Evolutionary conservation across 257 asterid species (phyloP).

Genomic region (Rubia yunnanensis): DNA sequence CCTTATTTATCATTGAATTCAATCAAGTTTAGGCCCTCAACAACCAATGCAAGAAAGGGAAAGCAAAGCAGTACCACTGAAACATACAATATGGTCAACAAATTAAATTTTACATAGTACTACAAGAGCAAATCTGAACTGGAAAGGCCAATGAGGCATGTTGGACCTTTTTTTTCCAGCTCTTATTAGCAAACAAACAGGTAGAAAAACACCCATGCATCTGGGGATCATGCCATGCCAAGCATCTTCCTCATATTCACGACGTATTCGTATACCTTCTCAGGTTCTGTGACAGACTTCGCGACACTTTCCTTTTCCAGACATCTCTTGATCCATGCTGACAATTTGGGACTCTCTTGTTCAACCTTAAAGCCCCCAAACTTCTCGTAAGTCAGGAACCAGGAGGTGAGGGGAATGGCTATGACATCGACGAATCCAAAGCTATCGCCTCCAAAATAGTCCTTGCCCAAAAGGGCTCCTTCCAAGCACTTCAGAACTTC

Average conservation of each 20-base stretch:
- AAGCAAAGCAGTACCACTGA: conserved; percentile 5
- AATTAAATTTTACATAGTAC: not conserved
- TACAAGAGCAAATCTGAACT: conserved; percentile 3
- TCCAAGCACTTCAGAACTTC: conserved; percentile 52
- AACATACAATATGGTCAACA: conserved; percentile 2
- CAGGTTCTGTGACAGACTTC: conserved; percentile 32
- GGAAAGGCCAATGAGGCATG: not conserved
- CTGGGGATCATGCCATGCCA: conserved; percentile 35
- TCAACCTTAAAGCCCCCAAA: conserved; percentile 56
- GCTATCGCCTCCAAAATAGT: conserved; percentile 51
- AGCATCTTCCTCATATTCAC: conserved; percentile 44
- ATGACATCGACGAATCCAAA: conserved; percentile 54
- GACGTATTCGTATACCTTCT: conserved; percentile 42
- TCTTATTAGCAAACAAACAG: not conserved
- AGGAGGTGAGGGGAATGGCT: conserved; percentile 36
- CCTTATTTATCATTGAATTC: conserved; percentile 1
- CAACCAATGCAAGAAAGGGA: conserved; percentile 6
- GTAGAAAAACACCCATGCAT: not conserved
- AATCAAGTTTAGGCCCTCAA: not conserved
- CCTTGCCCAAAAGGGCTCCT: conserved; percentile 53
- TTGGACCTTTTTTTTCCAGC: conserved; percentile 4
- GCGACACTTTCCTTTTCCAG: conserved; percentile 49
- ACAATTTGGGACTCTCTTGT: conserved; percentile 45
- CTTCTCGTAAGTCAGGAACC: conserved; percentile 60
- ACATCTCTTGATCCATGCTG: conserved; percentile 56